Conservation (phyloP, 192 early-diverging fungal genomes). For the Podila clonocystis region DNA sequence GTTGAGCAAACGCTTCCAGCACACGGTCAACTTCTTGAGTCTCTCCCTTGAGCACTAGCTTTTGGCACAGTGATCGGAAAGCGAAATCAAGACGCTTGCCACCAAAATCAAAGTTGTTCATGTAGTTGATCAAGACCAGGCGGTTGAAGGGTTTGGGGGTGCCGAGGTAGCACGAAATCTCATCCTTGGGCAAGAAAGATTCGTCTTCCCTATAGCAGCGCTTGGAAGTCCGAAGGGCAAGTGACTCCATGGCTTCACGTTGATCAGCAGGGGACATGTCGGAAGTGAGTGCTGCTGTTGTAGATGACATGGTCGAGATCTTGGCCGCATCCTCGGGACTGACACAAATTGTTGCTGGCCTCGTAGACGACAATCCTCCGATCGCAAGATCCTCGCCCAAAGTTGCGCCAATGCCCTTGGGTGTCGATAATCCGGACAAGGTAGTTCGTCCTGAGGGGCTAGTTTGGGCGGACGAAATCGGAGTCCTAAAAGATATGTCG, state of each 20-base stretch:
- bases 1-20: conserved; percentile 81
- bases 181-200: conserved; percentile 51
- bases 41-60: conserved; percentile 88
- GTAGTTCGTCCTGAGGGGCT: neutral
- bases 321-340: conserved; percentile 12
- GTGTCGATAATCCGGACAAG: neutral
- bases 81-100: conserved; percentile 78
- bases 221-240: conserved; percentile 16
- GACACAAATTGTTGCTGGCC: conserved; percentile 28
- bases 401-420: neutral
- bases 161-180: conserved; percentile 62
- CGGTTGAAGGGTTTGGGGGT: conserved; percentile 64
- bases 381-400: neutral
- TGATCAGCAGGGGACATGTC: conserved; percentile 10
- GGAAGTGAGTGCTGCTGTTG: conserved; percentile 2
- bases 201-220: conserved; percentile 57
- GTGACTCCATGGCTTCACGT: neutral
- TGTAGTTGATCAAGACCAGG: conserved; percentile 70
- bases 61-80: conserved; percentile 80
- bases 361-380: neutral
- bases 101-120: conserved; percentile 82
- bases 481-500: neutral
- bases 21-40: conserved; percentile 94
- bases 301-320: neutral
- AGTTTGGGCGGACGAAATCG: neutral